Conservation (phyloP, 495 filamentous ascomycete species). For the Articulospora tetracladia region DNA sequence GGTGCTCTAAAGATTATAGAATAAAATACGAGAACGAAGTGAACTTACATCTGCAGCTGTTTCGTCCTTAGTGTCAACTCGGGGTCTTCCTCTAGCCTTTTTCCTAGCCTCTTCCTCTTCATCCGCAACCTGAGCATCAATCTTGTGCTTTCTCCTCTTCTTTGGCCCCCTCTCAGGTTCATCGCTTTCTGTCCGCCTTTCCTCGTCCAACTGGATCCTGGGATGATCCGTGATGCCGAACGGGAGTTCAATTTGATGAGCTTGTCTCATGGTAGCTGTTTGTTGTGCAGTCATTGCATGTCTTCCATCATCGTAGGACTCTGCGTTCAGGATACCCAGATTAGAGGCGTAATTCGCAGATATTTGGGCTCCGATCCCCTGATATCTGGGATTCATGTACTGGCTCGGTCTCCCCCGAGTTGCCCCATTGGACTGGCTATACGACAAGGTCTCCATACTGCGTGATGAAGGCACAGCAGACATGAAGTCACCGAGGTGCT, state of each 20-base stretch:
- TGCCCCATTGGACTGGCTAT: not conserved
- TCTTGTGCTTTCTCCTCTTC: constrained; percentile 18
- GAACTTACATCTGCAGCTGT: constrained; percentile 48
- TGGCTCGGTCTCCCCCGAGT: not conserved
- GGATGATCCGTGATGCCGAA: constrained; percentile 17
- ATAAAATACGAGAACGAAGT: not conserved
- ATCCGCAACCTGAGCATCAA: constrained; percentile 9
- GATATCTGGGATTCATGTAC: constrained; percentile 10
- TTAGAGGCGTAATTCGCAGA: constrained; percentile 21
- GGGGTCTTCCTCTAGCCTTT: constrained; percentile 58
- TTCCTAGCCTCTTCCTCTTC: constrained; percentile 42
- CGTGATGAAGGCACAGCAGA: not conserved
- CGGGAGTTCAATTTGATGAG: not conserved
- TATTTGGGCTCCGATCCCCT: constrained; percentile 12
- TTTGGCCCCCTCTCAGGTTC: constrained; percentile 11
- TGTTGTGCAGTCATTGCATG: constrained; percentile 1
- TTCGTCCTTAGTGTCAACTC: constrained; percentile 68
- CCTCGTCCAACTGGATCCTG: not conserved
- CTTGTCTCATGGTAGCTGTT: not conserved
- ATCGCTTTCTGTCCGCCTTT: constrained; percentile 26
- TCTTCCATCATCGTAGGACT: constrained; percentile 38
- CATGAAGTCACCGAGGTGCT: not conserved
- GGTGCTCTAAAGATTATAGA: not conserved
- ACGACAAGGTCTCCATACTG: constrained; percentile 18
- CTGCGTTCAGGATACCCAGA: constrained; percentile 44